phyloP scores from a whole-genome alignment of 305 asterid genomes.

The Lippia alba region DNA sequence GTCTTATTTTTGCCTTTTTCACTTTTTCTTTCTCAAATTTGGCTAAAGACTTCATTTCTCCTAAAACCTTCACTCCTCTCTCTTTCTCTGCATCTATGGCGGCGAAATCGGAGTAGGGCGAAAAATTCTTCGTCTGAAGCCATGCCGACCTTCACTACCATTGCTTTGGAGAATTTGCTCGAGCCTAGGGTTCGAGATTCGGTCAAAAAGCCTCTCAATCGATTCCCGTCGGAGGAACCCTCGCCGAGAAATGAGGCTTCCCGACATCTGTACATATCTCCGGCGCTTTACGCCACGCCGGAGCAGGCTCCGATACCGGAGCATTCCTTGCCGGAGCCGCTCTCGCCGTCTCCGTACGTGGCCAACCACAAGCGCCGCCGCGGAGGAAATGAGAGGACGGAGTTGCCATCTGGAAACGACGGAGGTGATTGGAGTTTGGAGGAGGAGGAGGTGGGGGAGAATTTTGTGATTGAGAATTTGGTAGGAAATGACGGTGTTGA shows the following conservation, averaged over 20 bases:
- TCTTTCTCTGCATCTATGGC: conserved; percentile 32
- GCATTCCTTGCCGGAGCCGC: conserved; percentile 39
- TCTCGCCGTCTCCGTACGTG: conserved; percentile 78
- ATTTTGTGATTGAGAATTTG: conserved; percentile 23
- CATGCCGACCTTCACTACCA: conserved; percentile 72
- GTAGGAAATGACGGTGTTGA: conserved; percentile 32
- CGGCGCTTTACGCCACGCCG: conserved; percentile 75
- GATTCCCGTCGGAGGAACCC: conserved; percentile 30
- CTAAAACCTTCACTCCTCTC: conserved; percentile 24
- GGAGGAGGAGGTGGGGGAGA: conserved; percentile 35
- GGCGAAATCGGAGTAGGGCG: conserved; percentile 32
- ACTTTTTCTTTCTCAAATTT: background rate
- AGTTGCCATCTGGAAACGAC: conserved; percentile 25
- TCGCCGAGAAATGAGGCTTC: conserved; percentile 32
- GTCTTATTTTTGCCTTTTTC: background rate
- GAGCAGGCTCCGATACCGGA: conserved; percentile 60
- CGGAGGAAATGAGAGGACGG: conserved; percentile 46
- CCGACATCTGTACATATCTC: conserved; percentile 72
- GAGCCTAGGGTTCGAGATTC: conserved; percentile 59
- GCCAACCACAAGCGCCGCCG: conserved; percentile 77
- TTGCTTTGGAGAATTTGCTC: conserved; percentile 60
- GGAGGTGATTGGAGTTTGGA: conserved; percentile 35
- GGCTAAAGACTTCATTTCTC: background rate
- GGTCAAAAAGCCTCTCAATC: conserved; percentile 37
- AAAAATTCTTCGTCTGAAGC: background rate